phyloP scores from a whole-genome alignment of 768 basidiomycete species.

The Boletus rubroflammeus region DNA sequence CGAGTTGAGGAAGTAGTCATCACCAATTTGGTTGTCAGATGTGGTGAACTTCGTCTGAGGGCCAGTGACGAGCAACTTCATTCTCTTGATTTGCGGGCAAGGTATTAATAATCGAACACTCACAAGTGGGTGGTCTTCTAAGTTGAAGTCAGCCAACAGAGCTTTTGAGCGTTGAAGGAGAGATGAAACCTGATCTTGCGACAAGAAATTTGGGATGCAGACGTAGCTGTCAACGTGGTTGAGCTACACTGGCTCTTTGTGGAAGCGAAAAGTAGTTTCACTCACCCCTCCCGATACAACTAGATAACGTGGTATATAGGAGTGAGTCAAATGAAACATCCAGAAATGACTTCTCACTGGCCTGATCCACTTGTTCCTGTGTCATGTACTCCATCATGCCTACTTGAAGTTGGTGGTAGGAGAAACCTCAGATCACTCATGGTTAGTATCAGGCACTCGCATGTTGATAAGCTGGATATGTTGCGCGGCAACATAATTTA shows the following conservation, averaged over 20 bases:
- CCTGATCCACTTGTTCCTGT: constrained; percentile 57
- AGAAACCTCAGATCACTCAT: neutral
- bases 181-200: constrained; percentile 48
- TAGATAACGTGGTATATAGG: constrained; percentile 16
- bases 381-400: constrained; percentile 44
- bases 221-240: constrained; percentile 58
- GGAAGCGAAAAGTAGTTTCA: neutral
- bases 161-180: constrained; percentile 70
- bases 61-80: neutral
- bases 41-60: constrained; percentile 88
- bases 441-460: neutral
- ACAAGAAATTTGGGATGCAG: constrained; percentile 70
- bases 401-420: neutral
- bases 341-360: constrained; percentile 19
- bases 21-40: constrained; percentile 72
- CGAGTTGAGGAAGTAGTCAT: constrained; percentile 88
- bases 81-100: neutral
- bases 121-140: constrained; percentile 80
- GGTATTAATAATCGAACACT: constrained; percentile 17
- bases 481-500: neutral
- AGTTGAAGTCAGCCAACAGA: constrained; percentile 73
- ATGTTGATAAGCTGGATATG: neutral
- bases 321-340: neutral
- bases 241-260: neutral
- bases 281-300: constrained; percentile 61